These are phyloP conservation scores for Saprolegnia diclina DNA, from an alignment of 352 stramenopile species.

Conservation along the genomic window DNA sequence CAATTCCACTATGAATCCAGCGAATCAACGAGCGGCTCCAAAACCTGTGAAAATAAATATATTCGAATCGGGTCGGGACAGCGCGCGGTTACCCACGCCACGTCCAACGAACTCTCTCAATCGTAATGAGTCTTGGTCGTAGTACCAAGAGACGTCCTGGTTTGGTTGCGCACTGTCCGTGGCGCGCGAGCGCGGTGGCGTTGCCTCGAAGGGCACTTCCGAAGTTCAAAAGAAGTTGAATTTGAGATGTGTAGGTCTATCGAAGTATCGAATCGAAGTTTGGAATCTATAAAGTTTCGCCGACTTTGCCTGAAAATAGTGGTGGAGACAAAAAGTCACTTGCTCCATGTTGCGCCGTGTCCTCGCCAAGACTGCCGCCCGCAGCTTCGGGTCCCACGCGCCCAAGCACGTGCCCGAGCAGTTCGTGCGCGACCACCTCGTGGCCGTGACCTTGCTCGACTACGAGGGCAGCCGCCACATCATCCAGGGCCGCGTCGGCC, in stretches of 20 bases:
- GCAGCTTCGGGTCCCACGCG: conserved; percentile 25
- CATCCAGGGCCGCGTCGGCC: conserved; percentile 67
- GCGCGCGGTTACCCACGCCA: too few relatives aligned
- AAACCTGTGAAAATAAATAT: too few relatives aligned
- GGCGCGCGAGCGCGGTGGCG: too few relatives aligned
- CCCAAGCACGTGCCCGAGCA: conserved; percentile 26
- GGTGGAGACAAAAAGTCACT: conserved; percentile 11
- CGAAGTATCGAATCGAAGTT: not conserved
- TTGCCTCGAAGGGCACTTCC: not conserved
- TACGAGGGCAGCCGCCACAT: conserved; percentile 84
- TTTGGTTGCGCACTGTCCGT: too few relatives aligned
- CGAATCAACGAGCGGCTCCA: too few relatives aligned
- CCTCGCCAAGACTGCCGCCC: not conserved
- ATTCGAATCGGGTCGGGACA: too few relatives aligned
- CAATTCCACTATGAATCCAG: too few relatives aligned
- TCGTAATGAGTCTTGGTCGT: too few relatives aligned
- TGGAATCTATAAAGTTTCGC: not conserved
- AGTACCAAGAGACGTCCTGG: too few relatives aligned
- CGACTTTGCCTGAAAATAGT: conserved; percentile 6
- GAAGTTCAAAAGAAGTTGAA: not conserved
- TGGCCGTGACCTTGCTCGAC: conserved; percentile 69
- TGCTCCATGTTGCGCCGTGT: conserved; percentile 5
- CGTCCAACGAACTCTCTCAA: too few relatives aligned
- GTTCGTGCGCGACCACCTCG: conserved; percentile 24
- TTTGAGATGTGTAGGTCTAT: not conserved